Evolutionary conservation across 345 rosid genomes (phyloP).

Genomic region (Stellera chamaejasme): DNA sequence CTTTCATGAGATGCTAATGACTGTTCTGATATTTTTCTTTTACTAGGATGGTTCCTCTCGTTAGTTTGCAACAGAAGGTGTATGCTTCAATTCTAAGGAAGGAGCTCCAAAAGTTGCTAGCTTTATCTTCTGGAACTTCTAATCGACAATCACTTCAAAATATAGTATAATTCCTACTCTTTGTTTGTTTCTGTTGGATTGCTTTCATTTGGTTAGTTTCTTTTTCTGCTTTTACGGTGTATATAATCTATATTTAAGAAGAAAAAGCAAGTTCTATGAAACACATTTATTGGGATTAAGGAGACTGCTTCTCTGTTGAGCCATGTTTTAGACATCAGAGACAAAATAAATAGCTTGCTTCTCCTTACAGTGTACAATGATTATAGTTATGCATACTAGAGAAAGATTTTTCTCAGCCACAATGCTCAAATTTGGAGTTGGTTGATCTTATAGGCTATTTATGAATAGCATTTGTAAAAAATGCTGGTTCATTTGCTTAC

Average conservation of each 20-base stretch:
- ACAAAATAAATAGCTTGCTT: no score
- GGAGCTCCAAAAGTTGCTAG: slow-evolving; percentile 79
- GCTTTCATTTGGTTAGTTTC: no score
- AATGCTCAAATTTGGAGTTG: no score
- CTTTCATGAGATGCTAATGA: not conserved
- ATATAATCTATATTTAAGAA: no score
- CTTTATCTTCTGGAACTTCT: slow-evolving; percentile 52
- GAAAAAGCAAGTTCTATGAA: no score
- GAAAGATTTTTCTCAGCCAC: no score
- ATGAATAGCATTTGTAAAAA: not conserved
- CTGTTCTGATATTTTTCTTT: slow-evolving; percentile 4
- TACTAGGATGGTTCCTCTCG: slow-evolving; percentile 73
- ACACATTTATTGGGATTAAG: no score
- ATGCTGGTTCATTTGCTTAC: slow-evolving; percentile 5
- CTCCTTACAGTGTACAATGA: no score
- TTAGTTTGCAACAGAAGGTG: slow-evolving; percentile 65
- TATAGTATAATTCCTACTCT: slow-evolving; percentile 35
- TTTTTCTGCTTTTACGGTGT: no score
- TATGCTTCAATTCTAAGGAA: slow-evolving; percentile 78
- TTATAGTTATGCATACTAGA: no score
- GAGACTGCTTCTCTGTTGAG: no score
- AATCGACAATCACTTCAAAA: slow-evolving; percentile 73
- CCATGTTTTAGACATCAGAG: no score
- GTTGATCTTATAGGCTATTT: not conserved
- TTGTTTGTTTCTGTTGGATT: not conserved